phyloP scores from a whole-genome alignment of 345 rosid genomes.

The Orychophragmus violaceus region DNA sequence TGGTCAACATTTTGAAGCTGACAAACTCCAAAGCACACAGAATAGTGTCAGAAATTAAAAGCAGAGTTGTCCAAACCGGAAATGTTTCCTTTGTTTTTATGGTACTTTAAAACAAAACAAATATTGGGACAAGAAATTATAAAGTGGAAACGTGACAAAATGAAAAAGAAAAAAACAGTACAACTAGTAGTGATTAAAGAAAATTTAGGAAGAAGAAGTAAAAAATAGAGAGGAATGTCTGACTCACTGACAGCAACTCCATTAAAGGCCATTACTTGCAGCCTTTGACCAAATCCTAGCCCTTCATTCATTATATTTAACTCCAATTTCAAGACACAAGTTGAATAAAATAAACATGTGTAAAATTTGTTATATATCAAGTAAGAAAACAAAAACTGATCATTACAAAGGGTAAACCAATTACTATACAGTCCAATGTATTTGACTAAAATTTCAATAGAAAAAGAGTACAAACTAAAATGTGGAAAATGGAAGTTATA shows the following conservation, averaged over 20 bases:
- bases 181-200: background rate
- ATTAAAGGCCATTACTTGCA: constrained; percentile 10
- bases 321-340: constrained; percentile 16
- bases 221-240: constrained; percentile 22
- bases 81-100: constrained; percentile 9
- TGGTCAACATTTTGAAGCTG: constrained; percentile 29
- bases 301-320: constrained; percentile 2
- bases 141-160: constrained; percentile 12
- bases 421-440: background rate
- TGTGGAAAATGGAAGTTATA: background rate
- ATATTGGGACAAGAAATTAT: constrained; percentile 4
- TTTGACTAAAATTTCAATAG: background rate
- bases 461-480: background rate
- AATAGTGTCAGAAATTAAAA: constrained; percentile 22
- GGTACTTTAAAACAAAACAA: background rate
- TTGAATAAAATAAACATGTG: constrained; percentile 1
- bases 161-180: background rate
- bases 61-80: constrained; percentile 14
- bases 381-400: background rate
- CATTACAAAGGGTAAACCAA: background rate
- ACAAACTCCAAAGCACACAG: constrained; percentile 25
- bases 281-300: constrained; percentile 31
- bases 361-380: background rate
- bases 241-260: constrained; percentile 8
- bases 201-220: background rate